Evolutionary conservation across 352 stramenopile genomes (phyloP), one percentile per base, ranked within the genome.

Genomic region (Globisporangium iwayamae): DNA sequence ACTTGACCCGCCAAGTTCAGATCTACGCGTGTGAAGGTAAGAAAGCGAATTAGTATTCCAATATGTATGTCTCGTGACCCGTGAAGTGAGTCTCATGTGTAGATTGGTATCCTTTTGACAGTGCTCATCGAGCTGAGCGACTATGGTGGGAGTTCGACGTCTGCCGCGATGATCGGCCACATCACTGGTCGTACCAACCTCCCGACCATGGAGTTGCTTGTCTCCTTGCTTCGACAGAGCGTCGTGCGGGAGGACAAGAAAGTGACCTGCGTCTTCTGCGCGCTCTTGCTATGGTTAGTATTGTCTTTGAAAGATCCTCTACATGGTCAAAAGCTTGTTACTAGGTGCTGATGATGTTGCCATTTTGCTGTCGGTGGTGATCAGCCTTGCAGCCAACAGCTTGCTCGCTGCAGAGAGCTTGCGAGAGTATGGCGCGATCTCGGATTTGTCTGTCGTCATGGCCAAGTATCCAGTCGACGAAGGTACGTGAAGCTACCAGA

Each of bases 21-120:
- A 89, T 91, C 61, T 91, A 91, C 67, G 77, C 83, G 36, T 87
- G 83, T 67, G 83, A 91, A 86, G 78, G 78, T 87, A 59, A 38
- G 57, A 20, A 20, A 2, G 9, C 11, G 4, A n/a, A 18, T 9
- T 16, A 20, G 36, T 51, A 20, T 52, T 14, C 30, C 14, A 4
- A 46, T 46, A 18, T 46, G 39, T 46, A 20, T 46, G 39, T 18
- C 1, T 28, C 25, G 25, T 28, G 25, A 28, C 13, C 13, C 39
- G 39, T 30, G 9, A 54, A 20, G 13, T 25, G 48, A 43, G 2
- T 34, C 43, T 20, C 22, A 46, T 48, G 25, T 47, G 53, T 57
- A 38, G 16, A 36, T 54, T 43, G 45, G 14, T 51, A 48, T 30
- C 2, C 1, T 53, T 22, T 30, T 45, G 3, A n/a, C 48, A 85